Percentiles rank a stretch among this genome's conserved stretches.
These are phyloP conservation scores for Psilocybe azurescens DNA, from an alignment of 768 basidiomycete species.

Conservation along the genomic window DNA sequence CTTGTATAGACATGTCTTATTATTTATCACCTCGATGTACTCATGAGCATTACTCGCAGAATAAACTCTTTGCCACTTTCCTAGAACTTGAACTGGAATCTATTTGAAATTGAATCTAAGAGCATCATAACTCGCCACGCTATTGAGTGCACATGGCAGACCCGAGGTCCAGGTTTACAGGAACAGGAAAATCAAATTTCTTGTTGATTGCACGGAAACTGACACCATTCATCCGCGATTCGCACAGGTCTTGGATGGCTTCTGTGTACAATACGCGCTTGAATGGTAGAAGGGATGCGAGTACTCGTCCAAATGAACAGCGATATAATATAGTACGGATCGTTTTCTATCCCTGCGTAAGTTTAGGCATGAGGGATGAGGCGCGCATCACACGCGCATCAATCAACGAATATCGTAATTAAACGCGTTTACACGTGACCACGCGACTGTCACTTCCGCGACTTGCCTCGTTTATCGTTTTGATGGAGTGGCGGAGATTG, in stretches of 20 bases:
- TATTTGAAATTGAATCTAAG: too few species aligned
- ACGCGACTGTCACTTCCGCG: conserved; percentile 26
- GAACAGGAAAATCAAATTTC: background rate
- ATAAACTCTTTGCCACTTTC: too few species aligned
- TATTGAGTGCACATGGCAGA: too few species aligned
- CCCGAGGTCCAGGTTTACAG: too few species aligned
- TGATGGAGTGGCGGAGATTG: conserved; percentile 44
- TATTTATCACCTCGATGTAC: too few species aligned
- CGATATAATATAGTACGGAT: too few species aligned
- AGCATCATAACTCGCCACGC: too few species aligned
- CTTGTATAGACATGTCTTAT: too few species aligned
- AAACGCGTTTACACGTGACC: conserved; percentile 38
- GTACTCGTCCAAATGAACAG: too few species aligned
- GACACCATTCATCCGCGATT: background rate
- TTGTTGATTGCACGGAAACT: background rate
- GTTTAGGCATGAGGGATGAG: background rate
- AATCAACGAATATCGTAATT: conserved; percentile 8
- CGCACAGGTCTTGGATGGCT: background rate
- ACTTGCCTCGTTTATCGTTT: conserved; percentile 27
- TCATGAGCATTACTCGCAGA: too few species aligned
- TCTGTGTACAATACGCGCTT: background rate
- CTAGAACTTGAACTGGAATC: too few species aligned
- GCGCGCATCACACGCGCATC: conserved; percentile 18
- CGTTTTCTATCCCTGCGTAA: too few species aligned
- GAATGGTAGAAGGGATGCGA: background rate